Evolutionary conservation across 2,329 filamentous ascomycete genomes (phyloP).

Genomic region (Penicillium polonicum): DNA sequence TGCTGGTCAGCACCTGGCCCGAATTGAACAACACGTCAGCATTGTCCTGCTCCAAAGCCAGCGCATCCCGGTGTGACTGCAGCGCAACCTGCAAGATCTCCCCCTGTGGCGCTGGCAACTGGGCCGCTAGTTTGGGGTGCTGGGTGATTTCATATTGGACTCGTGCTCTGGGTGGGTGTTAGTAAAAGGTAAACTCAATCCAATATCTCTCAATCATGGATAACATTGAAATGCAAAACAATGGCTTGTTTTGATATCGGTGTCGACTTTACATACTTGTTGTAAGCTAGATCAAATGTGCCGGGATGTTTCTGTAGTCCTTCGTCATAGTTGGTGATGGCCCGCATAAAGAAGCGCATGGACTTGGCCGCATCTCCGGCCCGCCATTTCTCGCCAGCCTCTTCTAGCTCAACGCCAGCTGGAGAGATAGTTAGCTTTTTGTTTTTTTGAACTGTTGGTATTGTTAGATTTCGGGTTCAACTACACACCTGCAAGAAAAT

Average conservation of each 20-base stretch:
- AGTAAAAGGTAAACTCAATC: neutral
- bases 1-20: constrained; percentile 65
- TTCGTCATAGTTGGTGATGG: constrained; percentile 65
- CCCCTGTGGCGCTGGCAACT: constrained; percentile 54
- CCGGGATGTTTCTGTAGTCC: constrained; percentile 60
- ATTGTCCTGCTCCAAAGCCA: constrained; percentile 60
- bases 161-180: constrained; percentile 53
- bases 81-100: constrained; percentile 62
- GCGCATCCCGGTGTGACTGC: constrained; percentile 62
- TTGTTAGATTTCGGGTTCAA: neutral
- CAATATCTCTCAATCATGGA: neutral
- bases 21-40: constrained; percentile 70
- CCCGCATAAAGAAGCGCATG: constrained; percentile 58
- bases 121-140: constrained; percentile 60
- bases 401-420: constrained; percentile 67
- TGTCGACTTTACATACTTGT: constrained; percentile 55
- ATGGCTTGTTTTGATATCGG: neutral
- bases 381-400: constrained; percentile 72
- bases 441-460: neutral
- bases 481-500: constrained; percentile 60
- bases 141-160: constrained; percentile 69
- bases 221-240: neutral
- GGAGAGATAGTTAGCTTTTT: neutral
- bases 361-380: constrained; percentile 68
- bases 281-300: constrained; percentile 71